Conservation (phyloP, 2,329 filamentous ascomycete genomes). For the Geosmithia putterillii region DNA sequence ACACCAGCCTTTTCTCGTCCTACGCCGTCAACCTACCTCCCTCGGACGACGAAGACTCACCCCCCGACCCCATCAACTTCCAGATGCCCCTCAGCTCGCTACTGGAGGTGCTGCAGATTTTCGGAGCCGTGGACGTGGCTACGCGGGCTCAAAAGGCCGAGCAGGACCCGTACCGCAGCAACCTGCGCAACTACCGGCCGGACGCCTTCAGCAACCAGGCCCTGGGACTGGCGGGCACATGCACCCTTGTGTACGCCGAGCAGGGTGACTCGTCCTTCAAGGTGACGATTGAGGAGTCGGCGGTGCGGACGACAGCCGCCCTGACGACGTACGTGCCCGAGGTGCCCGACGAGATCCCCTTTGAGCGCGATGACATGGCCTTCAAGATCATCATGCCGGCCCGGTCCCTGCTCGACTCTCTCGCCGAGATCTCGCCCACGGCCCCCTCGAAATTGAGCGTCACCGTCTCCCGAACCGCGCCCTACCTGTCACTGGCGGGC, state of each 20-base stretch:
- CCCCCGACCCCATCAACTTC: conserved; percentile 52
- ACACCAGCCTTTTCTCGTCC: conserved; percentile 77
- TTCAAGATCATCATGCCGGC: conserved; percentile 95
- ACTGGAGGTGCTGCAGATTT: conserved; percentile 90
- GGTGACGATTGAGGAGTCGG: conserved; percentile 75
- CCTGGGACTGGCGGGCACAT: conserved; percentile 74
- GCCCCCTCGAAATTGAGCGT: conserved; percentile 64
- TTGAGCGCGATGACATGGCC: conserved; percentile 64
- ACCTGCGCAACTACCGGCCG: conserved; percentile 46
- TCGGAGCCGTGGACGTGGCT: conserved; percentile 66
- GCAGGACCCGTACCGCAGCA: conserved; percentile 47
- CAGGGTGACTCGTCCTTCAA: conserved; percentile 67
- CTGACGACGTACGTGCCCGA: conserved; percentile 79
- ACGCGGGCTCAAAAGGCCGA: conserved; percentile 45
- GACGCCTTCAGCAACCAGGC: conserved; percentile 77
- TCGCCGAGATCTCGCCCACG: conserved; percentile 57
- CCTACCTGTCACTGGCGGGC: conserved; percentile 65
- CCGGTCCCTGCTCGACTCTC: conserved; percentile 57
- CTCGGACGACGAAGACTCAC: conserved; percentile 13
- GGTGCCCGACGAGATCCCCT: conserved; percentile 68
- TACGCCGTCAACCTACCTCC: conserved; percentile 54
- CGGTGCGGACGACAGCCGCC: conserved; percentile 80
- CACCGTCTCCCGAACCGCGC: conserved; percentile 47
- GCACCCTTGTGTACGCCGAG: conserved; percentile 65
- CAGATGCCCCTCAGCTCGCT: conserved; percentile 79